These are phyloP conservation scores for Tetragonia tetragonoides DNA, from an alignment of 148 eudicot genomes.

Conservation along the genomic window DNA sequence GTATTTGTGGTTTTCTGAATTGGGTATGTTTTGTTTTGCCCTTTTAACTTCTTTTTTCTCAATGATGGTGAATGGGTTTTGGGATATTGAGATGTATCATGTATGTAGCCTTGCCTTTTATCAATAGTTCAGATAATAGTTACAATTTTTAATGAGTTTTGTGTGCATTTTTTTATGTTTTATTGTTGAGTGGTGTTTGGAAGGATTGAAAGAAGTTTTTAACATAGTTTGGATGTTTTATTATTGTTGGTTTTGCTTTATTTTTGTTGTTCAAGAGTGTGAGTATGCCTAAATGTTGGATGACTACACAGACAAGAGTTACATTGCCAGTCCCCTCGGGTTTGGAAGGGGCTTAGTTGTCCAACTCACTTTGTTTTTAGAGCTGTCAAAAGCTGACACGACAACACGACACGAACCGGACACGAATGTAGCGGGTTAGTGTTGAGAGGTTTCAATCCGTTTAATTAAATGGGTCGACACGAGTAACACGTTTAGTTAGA, in stretches of 20 bases:
- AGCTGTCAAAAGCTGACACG: too few relatives aligned
- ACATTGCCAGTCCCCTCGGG: neutral
- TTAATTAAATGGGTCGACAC: too few relatives aligned
- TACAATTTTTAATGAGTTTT: too few relatives aligned
- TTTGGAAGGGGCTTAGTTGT: neutral
- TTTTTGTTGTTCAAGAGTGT: neutral
- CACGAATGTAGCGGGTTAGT: too few relatives aligned
- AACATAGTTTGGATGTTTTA: neutral
- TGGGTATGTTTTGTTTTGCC: neutral
- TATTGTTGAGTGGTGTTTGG: neutral
- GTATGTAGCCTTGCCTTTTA: too few relatives aligned
- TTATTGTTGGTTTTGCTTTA: neutral
- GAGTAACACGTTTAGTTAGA: too few relatives aligned
- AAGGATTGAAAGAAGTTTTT: neutral
- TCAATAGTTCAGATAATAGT: too few relatives aligned
- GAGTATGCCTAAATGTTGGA: neutral
- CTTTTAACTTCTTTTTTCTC: neutral
- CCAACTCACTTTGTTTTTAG: neutral
- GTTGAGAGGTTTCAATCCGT: too few relatives aligned
- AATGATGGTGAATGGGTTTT: neutral
- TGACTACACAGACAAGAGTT: neutral
- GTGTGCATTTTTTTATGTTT: neutral
- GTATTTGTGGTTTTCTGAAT: neutral
- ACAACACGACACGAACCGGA: too few relatives aligned
- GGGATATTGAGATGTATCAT: neutral